A percentile compares a stretch with the other conserved stretches of the same genome.
phyloP scores from a whole-genome alignment of 2,329 filamentous ascomycete species.

The Aspergillus japonicus region DNA sequence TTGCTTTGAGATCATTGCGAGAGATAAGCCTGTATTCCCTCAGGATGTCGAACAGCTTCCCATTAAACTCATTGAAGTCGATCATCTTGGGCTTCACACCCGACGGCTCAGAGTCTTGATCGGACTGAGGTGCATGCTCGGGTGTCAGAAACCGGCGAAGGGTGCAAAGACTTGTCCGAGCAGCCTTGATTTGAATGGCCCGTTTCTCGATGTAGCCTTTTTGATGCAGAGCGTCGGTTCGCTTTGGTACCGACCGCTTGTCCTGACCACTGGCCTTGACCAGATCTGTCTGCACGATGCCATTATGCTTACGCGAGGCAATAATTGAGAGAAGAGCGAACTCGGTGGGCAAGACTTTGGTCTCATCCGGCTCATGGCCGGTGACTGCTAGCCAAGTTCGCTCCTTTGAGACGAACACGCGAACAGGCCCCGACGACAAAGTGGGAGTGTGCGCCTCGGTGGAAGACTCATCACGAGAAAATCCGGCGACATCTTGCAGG shows the following conservation, averaged over 20 bases:
- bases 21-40: conserved; percentile 53
- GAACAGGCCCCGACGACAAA: conserved; percentile 15
- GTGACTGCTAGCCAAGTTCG: conserved; percentile 61
- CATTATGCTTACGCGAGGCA: conserved; percentile 52
- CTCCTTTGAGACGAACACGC: conserved; percentile 54
- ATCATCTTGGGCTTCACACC: conserved; percentile 36
- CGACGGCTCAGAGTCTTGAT: conserved; percentile 11
- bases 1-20: conserved; percentile 52
- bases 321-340: conserved; percentile 60
- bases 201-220: conserved; percentile 64
- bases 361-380: conserved; percentile 58
- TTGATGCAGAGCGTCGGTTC: conserved; percentile 56
- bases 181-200: conserved; percentile 47
- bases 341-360: conserved; percentile 54
- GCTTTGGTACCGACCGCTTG: conserved; percentile 62
- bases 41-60: conserved; percentile 50
- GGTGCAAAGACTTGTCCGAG: conserved; percentile 57
- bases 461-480: background rate
- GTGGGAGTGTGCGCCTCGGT: conserved; percentile 1
- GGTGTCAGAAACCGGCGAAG: conserved; percentile 49
- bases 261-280: conserved; percentile 59
- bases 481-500: conserved; percentile 41
- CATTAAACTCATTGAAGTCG: conserved; percentile 51
- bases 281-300: conserved; percentile 59
- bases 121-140: conserved; percentile 16